phyloP scores from a whole-genome alignment of 129 eudicot genomes.

The Lonicera japonica region DNA sequence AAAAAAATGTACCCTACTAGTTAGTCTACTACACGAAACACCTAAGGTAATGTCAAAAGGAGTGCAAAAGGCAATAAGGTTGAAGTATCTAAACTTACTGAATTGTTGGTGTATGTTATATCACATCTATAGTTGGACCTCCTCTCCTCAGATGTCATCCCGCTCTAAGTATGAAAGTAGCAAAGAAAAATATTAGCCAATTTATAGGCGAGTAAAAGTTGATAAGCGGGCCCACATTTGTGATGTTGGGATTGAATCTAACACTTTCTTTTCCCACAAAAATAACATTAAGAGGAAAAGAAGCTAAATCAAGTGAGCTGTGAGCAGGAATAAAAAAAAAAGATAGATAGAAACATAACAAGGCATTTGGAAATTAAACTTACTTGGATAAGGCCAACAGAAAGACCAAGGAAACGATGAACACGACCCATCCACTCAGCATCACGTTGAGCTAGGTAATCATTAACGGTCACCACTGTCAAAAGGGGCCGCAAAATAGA shows the following conservation, averaged over 20 bases:
- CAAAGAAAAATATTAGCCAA: not conserved
- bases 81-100: constrained; percentile 40
- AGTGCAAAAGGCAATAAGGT: not conserved
- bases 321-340: too few relatives aligned
- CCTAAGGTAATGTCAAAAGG: not conserved
- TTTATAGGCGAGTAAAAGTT: not conserved
- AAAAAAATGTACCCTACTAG: not conserved
- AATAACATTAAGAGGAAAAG: not conserved
- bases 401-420: constrained; percentile 94
- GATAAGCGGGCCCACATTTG: not conserved
- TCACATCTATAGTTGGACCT: constrained; percentile 76
- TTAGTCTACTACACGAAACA: not conserved
- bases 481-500: constrained; percentile 5
- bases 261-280: not conserved
- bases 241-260: not conserved
- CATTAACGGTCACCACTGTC: constrained; percentile 95
- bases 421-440: constrained; percentile 99
- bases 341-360: too few relatives aligned
- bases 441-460: constrained; percentile 98
- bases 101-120: constrained; percentile 90
- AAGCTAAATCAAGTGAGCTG: too few relatives aligned
- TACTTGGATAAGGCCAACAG: constrained; percentile 98
- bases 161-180: constrained; percentile 46
- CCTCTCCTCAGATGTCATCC: constrained; percentile 74
- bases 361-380: constrained; percentile 4